Evolutionary conservation across 2,329 filamentous ascomycete species (phyloP).

Genomic region (Periconia macrospinosa): DNA sequence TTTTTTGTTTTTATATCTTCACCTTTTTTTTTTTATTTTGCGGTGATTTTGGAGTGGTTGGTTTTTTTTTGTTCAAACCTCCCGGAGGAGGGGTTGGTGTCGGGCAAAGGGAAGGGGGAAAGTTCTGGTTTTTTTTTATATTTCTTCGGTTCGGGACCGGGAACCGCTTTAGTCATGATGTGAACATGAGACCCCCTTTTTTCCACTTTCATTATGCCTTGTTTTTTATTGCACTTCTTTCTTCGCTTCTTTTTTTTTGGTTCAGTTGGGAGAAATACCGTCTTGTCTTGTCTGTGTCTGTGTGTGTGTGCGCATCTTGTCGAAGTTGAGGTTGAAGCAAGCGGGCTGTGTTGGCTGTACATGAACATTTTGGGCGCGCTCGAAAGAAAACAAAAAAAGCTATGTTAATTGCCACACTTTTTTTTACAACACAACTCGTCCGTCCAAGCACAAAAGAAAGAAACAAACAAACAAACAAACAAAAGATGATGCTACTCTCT

Average conservation of each 20-base stretch:
- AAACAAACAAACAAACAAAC: too few relatives aligned
- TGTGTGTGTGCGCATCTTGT: too few relatives aligned
- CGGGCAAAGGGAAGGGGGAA: not conserved
- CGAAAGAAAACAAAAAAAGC: too few relatives aligned
- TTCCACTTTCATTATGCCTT: constrained; percentile 1
- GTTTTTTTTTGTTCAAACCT: not conserved
- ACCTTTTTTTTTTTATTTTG: constrained; percentile 8
- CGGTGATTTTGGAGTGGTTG: not conserved
- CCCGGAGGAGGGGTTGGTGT: not conserved
- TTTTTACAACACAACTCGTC: too few relatives aligned
- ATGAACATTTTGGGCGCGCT: too few relatives aligned
- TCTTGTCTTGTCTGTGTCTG: not conserved
- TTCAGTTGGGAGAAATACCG: not conserved
- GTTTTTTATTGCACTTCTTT: not conserved
- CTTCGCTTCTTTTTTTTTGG: not conserved
- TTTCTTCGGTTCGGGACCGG: not conserved
- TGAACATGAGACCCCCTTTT: constrained; percentile 19
- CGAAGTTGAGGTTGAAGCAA: too few relatives aligned
- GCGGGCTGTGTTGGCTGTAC: too few relatives aligned
- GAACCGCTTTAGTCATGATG: constrained; percentile 9
- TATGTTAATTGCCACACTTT: too few relatives aligned
- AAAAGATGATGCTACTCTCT: too few relatives aligned
- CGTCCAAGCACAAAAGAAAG: too few relatives aligned
- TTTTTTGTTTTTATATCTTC: constrained; percentile 1
- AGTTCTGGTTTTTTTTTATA: not conserved